phyloP scores from a whole-genome alignment of 2,329 filamentous ascomycete genomes.

The Aspergillus intermedius region DNA sequence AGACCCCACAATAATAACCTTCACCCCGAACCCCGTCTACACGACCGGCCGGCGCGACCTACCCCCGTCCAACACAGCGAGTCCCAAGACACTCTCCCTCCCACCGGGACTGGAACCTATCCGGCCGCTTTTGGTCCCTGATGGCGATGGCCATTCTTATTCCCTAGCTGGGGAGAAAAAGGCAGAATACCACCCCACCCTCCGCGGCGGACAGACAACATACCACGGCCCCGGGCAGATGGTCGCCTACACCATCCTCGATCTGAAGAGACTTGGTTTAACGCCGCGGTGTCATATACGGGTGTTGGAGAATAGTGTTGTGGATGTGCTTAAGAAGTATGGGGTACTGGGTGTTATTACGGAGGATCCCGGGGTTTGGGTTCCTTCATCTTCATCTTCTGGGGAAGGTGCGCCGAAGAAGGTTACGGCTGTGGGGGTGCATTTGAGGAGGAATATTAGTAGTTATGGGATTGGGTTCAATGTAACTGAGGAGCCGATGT shows the following conservation, averaged over 20 bases:
- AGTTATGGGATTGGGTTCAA: conserved; percentile 74
- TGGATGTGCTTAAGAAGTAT: conserved; percentile 56
- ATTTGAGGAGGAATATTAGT: conserved; percentile 74
- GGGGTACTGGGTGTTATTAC: conserved; percentile 58
- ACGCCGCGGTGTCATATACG: conserved; percentile 71
- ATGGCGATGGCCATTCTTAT: conserved; percentile 7
- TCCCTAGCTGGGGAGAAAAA: conserved; percentile 24
- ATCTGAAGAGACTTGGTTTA: conserved; percentile 63
- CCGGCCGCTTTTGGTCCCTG: conserved; percentile 20
- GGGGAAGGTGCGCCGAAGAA: conserved; percentile 45
- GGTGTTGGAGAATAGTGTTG: conserved; percentile 69
- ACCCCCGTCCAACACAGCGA: conserved; percentile 29
- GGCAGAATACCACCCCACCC: conserved; percentile 62
- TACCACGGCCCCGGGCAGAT: conserved; percentile 94
- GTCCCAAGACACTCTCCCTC: conserved; percentile 32
- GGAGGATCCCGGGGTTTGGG: conserved; percentile 82
- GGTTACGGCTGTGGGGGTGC: conserved; percentile 88
- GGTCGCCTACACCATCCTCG: conserved; percentile 87
- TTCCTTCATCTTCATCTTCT: conserved; percentile 20
- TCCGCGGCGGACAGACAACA: conserved; percentile 84
- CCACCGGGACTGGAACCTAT: conserved; percentile 32
- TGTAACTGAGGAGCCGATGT: conserved; percentile 52
- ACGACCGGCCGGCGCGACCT: conserved; percentile 80
- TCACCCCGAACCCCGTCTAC: conserved; percentile 76
- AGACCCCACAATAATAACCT: conserved; percentile 68